Base-by-base conservation (phyloP, 2,329 filamentous ascomycete genomes). In the Microdochium bolleyi region DNA sequence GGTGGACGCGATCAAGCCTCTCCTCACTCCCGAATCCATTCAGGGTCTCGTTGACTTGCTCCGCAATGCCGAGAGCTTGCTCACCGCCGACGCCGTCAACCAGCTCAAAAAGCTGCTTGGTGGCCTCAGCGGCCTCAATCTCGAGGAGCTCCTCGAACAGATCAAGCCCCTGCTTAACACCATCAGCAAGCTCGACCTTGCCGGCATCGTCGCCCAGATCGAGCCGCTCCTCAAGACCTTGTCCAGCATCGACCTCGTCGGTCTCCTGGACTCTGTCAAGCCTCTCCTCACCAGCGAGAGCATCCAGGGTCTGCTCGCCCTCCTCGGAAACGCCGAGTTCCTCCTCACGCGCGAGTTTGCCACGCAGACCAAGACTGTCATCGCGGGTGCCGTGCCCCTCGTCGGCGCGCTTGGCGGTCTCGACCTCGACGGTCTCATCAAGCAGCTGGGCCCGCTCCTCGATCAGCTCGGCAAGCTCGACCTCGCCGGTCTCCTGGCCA, bases 231-330 rank as follows among this genome's bases (percentile, higher is more conserved):
- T 73, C 4, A 56, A 58, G 1, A 63, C 60, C 2, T 56, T 72
- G 1, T 61, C 63, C 44, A 63, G 68, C 48, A 60, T 73, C 3
- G 66, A 73, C 24, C 58, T 74, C 0, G 55, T 63, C 49, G 61
- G 61, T 2, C 53, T 72, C 0, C 50, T 72, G 1, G 59, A 66
- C 1, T 63, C 69, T 5, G 54, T 70, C 3, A 58, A 60, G 10
- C 71, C 71, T 13, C 56, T 73, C 2, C 55, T 74, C 16, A 69
- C 64, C 2, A 51, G 60, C 1, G 57, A 67, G 14, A 63, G 61
- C 1, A 56, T 68, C 14, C 58, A 64, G 51, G 64, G 64, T 2
- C 53, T 68, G 24, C 52, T 67, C 16, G 57, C 56, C 3, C 58
- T 68, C 1, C 53, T 69, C 9, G 55, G 53, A 37, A 67, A 66